Evolutionary conservation across 495 filamentous ascomycete genomes (phyloP).

Genomic region (Daldinia childiae): DNA sequence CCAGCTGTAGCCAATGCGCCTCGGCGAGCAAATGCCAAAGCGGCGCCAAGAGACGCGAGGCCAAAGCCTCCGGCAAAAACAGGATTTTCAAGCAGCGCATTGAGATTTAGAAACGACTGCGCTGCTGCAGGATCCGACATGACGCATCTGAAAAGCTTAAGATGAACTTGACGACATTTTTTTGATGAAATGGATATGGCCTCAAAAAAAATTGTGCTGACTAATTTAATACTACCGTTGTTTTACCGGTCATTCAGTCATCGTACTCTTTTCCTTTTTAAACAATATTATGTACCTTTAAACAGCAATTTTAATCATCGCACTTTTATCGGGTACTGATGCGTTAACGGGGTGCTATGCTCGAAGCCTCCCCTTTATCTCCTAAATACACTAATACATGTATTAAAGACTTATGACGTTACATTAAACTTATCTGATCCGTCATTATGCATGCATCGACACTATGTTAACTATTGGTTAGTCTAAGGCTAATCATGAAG

Average conservation of each 20-base stretch:
- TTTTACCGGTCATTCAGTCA: background rate
- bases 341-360: background rate
- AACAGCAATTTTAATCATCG: no score
- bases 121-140: conserved; percentile 43
- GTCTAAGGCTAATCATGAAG: background rate
- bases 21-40: conserved; percentile 76
- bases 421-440: conserved; percentile 3
- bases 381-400: background rate
- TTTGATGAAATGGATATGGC: background rate
- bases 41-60: conserved; percentile 85
- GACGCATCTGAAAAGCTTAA: conserved; percentile 31
- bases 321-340: background rate
- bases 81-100: conserved; percentile 64
- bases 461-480: background rate
- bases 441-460: background rate
- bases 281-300: background rate
- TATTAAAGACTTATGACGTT: background rate
- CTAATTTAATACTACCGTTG: conserved; percentile 8
- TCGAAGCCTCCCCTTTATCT: background rate
- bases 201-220: conserved; percentile 8
- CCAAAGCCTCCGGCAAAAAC: conserved; percentile 75
- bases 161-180: conserved; percentile 15
- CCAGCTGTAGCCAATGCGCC: conserved; percentile 72
- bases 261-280: background rate
- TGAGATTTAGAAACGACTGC: conserved; percentile 53